Base-by-base conservation (phyloP, 164 flowering plant species). In the Brasenia schreberi region DNA sequence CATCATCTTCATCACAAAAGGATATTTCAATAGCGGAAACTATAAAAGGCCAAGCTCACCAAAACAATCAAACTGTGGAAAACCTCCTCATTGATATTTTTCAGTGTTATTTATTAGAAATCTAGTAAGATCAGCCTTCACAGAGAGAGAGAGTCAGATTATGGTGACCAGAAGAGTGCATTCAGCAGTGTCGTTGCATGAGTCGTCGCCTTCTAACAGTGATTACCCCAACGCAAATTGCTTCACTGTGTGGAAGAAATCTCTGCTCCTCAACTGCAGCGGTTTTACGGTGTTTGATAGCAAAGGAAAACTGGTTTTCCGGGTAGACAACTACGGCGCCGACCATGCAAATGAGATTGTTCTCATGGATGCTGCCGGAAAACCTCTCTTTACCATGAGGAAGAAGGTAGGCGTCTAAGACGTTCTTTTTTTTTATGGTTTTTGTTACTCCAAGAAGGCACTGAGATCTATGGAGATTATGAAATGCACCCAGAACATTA, bases 221-320 rank as follows among this genome's bases (percentile, higher is more conserved):
- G 68, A 17, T 5, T 11, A 11, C 64, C 14, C 2, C 44, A 19
- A 49, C n/a, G 69, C 18, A 59, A 65, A 68, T 3, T 81, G 76
- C 11, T 73, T 86, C 4, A 88, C 94, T 2, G 90, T 88, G 52
- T 88, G 94, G 94, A 86, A 77, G 73, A 88, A 86, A 63, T 88
- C 94, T 0, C 71, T 88, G 59, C 77, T 88, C 11, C 73, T 81
- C 63, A 88, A 80, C 72, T 86, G 91, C 71, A 81, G 72, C 18
- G 95, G 95, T 0, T 86, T 84, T 69, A 86, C 95, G 0, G 95
- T 88, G 9, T 84, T 73, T 56, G 84, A 86, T 27, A 18, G 69
- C 58, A 71, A 69, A 7, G 94, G 94, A 3, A 77, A 83, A 59
- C 77, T 88, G 39, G 81, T 83, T 5, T 88, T 73, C 58, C 75